Evolutionary conservation across 345 rosid genomes (phyloP), one percentile per base, ranked within the genome.

Genomic region (Gynandropsis gynandra): DNA sequence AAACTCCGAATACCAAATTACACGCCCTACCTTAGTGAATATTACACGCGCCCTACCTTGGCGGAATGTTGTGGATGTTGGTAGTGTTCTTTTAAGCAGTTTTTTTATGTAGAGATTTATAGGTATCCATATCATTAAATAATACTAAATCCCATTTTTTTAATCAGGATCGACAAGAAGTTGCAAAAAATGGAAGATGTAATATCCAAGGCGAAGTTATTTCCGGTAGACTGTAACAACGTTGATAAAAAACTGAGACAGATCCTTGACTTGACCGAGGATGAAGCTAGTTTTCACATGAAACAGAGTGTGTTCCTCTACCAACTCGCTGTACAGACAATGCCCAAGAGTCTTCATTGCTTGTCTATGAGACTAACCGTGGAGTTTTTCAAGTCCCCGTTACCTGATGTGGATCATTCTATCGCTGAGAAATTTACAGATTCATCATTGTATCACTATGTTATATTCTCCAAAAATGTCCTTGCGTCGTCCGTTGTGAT

Each of bases 291-390:
- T 68, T 87, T 87, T 69, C 82, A 89, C 74, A 74, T 72, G 80
- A 85, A 76, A 72, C 89, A 77, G 76, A 76, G 82, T 70, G 81
- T 81, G 63, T 81, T 72, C 72, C 81, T 82, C 44, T 79, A 80
- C 68, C 93, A 82, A 68, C 79, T 88, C 44, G 95, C 92, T 24
- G 82, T 88, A 39, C 97, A 93, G 65, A 92, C 94, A 42, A 82
- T 83, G 72, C 97, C 97, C 10, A 93, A 83, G 80, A 79, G 95
- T 75, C 95, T 78, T 53, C 96, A 88, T 72, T 88, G 97, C 78
- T 72, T 85, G 61, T 87, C 87, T 60, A 77, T 88, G 81, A 81
- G 80, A 62, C 69, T 93, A 65, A 88, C 97, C 5, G 83, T 83
- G 50, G 95, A 85, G 50, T 80, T 82, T 78, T 93, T 85, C 72